Evolutionary conservation across 495 filamentous ascomycete genomes (phyloP).

Genomic region (Apodospora peruviana): DNA sequence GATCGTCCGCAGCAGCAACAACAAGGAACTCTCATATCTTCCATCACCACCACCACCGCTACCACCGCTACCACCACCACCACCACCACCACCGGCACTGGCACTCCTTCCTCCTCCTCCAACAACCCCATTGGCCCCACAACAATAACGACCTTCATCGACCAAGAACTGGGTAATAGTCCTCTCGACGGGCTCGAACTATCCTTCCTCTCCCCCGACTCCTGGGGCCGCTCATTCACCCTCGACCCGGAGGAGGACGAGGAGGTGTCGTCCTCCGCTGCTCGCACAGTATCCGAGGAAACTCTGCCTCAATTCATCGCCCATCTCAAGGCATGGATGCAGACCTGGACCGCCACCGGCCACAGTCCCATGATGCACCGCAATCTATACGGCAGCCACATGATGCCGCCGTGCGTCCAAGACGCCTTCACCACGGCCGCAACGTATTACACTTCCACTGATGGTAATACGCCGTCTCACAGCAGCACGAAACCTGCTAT

Average conservation of each 20-base stretch:
- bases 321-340: conserved; percentile 19
- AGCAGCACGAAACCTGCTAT: conserved; percentile 19
- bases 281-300: conserved; percentile 6
- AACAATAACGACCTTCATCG: too few relatives aligned
- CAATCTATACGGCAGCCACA: conserved; percentile 21
- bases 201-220: conserved; percentile 9
- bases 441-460: conserved; percentile 16
- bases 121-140: too few relatives aligned
- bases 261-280: not conserved
- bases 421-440: conserved; percentile 23
- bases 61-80: too few relatives aligned
- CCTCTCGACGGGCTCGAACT: too few relatives aligned
- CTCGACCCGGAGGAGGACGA: not conserved
- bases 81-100: too few relatives aligned
- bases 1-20: too few relatives aligned
- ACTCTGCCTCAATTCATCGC: conserved; percentile 17
- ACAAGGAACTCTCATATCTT: too few relatives aligned
- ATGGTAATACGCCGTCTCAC: conserved; percentile 13
- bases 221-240: conserved; percentile 1
- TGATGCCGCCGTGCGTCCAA: conserved; percentile 27
- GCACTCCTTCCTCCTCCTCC: too few relatives aligned
- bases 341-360: conserved; percentile 18
- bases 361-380: conserved; percentile 34
- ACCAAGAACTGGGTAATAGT: too few relatives aligned
- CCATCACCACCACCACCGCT: too few relatives aligned